These are phyloP conservation scores for Pouteria campechiana DNA, from an alignment of 179 eudicot genomes.

Conservation along the genomic window DNA sequence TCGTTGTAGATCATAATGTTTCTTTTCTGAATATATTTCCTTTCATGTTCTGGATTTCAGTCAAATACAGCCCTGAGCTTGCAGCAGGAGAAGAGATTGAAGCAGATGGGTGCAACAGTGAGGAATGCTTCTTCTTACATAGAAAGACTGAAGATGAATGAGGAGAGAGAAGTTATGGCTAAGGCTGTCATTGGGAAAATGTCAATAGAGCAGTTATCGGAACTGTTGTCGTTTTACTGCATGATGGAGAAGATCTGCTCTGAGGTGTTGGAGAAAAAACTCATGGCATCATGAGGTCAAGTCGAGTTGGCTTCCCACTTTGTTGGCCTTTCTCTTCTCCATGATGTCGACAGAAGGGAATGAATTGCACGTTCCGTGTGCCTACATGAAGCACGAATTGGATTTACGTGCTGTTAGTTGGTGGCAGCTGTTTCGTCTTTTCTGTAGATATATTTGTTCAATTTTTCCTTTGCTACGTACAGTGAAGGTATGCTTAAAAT, in stretches of 20 bases:
- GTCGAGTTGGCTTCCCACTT: no score
- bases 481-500: no score
- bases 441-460: no score
- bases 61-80: conserved; percentile 54
- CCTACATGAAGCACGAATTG: no score
- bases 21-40: not conserved
- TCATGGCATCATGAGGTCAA: no score
- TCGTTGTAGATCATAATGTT: no score
- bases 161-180: conserved; percentile 43
- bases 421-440: no score
- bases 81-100: conserved; percentile 44
- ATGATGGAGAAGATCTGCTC: conserved; percentile 65
- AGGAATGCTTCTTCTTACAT: conserved; percentile 51
- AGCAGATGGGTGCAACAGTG: conserved; percentile 78
- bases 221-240: conserved; percentile 51
- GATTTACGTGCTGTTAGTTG: no score
- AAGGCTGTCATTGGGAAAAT: conserved; percentile 50
- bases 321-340: no score
- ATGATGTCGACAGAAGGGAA: no score
- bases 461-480: no score
- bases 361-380: no score
- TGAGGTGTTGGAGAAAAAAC: conserved; percentile 47
- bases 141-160: conserved; percentile 39
- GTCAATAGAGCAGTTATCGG: conserved; percentile 56
- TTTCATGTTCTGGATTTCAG: conserved; percentile 14